Evolutionary conservation across 179 eudicot species (phyloP).

Genomic region (Vitellaria paradoxa): DNA sequence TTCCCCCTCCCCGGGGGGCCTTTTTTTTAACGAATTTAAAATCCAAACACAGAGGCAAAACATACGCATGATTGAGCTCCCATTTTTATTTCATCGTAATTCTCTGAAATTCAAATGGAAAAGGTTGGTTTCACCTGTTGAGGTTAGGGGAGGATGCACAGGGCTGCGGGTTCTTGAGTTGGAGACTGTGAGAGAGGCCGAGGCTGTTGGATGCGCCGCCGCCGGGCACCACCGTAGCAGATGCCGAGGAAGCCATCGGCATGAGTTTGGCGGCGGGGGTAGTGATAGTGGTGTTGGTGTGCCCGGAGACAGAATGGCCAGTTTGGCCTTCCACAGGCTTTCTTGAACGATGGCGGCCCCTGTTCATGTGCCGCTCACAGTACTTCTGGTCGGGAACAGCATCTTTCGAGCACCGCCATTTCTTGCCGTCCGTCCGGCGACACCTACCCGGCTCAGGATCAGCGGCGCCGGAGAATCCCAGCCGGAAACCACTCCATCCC

Average conservation of each 20-base stretch:
- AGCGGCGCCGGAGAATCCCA: slow-evolving; percentile 56
- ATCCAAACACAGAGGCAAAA: too few relatives aligned
- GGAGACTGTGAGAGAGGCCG: slow-evolving; percentile 30
- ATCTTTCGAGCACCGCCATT: slow-evolving; percentile 89
- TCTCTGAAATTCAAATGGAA: neutral
- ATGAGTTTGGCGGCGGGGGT: slow-evolving; percentile 33
- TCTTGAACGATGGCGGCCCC: slow-evolving; percentile 99
- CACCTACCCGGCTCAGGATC: slow-evolving; percentile 96
- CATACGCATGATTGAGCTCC: too few relatives aligned
- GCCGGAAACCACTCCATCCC: slow-evolving; percentile 76
- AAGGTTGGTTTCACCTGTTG: slow-evolving; percentile 40
- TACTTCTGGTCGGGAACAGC: slow-evolving; percentile 82
- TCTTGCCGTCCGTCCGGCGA: slow-evolving; percentile 86
- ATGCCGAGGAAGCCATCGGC: slow-evolving; percentile 28
- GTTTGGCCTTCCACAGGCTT: slow-evolving; percentile 98
- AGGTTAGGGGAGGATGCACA: slow-evolving; percentile 28
- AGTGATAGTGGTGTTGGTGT: too few relatives aligned
- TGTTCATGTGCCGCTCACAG: slow-evolving; percentile 80
- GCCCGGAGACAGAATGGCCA: slow-evolving; percentile 49
- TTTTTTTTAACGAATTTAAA: too few relatives aligned
- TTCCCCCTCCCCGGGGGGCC: too few relatives aligned
- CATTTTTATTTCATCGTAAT: too few relatives aligned
- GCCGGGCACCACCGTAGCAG: slow-evolving; percentile 40
- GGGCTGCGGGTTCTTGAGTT: slow-evolving; percentile 38
- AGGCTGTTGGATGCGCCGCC: slow-evolving; percentile 41